Evolutionary conservation across 257 asterid genomes (phyloP), one percentile per base, ranked within the genome.

Genomic region (Nyctanthes arbortristis): DNA sequence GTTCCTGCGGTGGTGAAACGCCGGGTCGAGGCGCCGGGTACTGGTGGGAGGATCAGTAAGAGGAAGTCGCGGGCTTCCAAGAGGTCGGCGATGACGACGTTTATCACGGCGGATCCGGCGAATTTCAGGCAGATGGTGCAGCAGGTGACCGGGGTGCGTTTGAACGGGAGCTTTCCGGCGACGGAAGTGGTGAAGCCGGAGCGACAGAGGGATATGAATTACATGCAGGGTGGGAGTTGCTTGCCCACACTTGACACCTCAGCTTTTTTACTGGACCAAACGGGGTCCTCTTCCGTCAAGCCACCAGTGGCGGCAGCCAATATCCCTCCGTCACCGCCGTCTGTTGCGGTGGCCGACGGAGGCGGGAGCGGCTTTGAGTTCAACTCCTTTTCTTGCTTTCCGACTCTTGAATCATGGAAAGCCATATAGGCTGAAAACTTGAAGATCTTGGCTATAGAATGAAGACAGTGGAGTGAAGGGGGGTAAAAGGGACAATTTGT

Each of bases 91-190:
- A 80, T 87, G 58, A 92, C 98, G 66, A 92, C 96, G 71, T 92
- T 86, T 34, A 88, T 92, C 57, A 79, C 85, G 3, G 93, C 97
- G 61, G 97, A 92, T 82, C 89, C 94, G 25, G 88, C 90, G 34
- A 87, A 88, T 63, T 92, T 92, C 82, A 67, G 97, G 64, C 88
- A 82, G 86, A 88, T 92, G 96, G 98, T 92, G 78, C 98, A 92
- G 87, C 88, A 92, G 80, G 93, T 92, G 58, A 92, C 97, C 2
- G 98, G 98, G 0, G 84, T 80, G 52, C 81, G 88, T 7, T 34
- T 71, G 39, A 71, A 59, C 74, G 84, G 73, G 0, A 75, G 67
- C 71, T 35, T 79, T 31, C 69, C 82, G 49, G 54, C 45, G 43
- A 59, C 78, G 14, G 69, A 84, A 29, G 65, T 84, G 65, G 24